Conservation (phyloP, 1,139 yeast species). For the Saccharomycopsis phalli region DNA sequence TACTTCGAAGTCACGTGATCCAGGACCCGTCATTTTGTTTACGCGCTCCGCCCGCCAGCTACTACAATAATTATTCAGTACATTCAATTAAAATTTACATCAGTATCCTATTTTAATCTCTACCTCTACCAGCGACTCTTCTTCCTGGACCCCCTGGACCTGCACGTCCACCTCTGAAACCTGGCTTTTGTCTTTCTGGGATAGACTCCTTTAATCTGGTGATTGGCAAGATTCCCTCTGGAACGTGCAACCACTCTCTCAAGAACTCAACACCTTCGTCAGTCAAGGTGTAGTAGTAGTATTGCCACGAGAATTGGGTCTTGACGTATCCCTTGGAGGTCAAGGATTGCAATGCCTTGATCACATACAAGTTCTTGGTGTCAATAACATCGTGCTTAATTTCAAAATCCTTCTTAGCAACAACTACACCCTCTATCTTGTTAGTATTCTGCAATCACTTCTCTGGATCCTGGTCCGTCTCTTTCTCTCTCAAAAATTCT, state of each 20-base stretch:
- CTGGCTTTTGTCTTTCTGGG: constrained; percentile 44
- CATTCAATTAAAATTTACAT: constrained; percentile 4
- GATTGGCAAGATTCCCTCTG: constrained; percentile 97
- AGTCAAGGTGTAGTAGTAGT: constrained; percentile 99
- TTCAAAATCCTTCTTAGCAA: constrained; percentile 98
- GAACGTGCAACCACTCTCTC: constrained; percentile 97
- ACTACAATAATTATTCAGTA: too few species aligned
- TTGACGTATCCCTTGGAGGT: constrained; percentile 98
- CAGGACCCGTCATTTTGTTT: too few species aligned
- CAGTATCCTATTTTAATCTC: constrained; percentile 15
- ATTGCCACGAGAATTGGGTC: constrained; percentile 99
- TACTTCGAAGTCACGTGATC: too few species aligned
- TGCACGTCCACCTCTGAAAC: constrained; percentile 12
- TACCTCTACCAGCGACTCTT: constrained; percentile 20
- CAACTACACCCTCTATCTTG: constrained; percentile 89
- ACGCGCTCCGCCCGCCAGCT: too few species aligned
- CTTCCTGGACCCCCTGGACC: constrained; percentile 5
- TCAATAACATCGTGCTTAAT: constrained; percentile 97
- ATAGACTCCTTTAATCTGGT: constrained; percentile 95
- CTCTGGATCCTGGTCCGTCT: not conserved
- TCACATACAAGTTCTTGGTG: constrained; percentile 95
- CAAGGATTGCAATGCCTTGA: constrained; percentile 98
- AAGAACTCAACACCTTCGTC: constrained; percentile 99
- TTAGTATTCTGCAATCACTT: constrained; percentile 24
- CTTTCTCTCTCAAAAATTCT: not conserved